phyloP scores from a whole-genome alignment of 192 early-diverging fungal species.

The Mortierella claussenii region DNA sequence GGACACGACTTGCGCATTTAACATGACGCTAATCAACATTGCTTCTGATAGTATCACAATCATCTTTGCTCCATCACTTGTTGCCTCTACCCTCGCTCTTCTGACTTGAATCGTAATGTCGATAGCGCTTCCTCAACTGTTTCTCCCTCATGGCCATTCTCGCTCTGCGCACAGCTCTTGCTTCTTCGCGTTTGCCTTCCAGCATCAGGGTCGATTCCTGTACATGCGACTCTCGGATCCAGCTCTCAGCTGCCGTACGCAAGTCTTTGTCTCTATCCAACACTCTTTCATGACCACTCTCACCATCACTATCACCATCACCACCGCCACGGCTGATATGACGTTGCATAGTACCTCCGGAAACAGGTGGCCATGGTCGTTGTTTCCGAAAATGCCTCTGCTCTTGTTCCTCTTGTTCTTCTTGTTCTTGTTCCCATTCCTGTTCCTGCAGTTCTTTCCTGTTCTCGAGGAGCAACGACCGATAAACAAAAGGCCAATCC shows the following conservation, averaged over 20 bases:
- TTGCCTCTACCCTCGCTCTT: too few relatives aligned
- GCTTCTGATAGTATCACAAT: too few relatives aligned
- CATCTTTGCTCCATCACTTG: too few relatives aligned
- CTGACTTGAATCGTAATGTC: too few relatives aligned
- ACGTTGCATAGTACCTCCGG: too few relatives aligned
- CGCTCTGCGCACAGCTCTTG: neutral
- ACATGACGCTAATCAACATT: too few relatives aligned
- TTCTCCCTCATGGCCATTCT: neutral
- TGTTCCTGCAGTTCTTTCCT: neutral
- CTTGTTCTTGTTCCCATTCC: neutral
- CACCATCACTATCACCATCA: neutral
- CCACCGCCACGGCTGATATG: neutral
- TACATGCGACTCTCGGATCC: conserved; percentile 4
- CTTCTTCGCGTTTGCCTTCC: neutral
- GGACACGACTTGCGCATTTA: too few relatives aligned
- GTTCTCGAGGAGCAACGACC: neutral
- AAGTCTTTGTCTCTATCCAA: conserved; percentile 1
- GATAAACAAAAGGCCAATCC: neutral
- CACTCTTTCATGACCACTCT: neutral
- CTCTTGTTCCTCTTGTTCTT: too few relatives aligned
- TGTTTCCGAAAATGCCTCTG: too few relatives aligned
- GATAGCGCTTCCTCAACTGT: too few relatives aligned
- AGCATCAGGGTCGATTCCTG: neutral
- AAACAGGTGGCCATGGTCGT: too few relatives aligned
- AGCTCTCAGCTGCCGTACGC: neutral